These are phyloP conservation scores for Aspergillus kassunensis DNA, from an alignment of 495 filamentous ascomycete species.

Conservation along the genomic window DNA sequence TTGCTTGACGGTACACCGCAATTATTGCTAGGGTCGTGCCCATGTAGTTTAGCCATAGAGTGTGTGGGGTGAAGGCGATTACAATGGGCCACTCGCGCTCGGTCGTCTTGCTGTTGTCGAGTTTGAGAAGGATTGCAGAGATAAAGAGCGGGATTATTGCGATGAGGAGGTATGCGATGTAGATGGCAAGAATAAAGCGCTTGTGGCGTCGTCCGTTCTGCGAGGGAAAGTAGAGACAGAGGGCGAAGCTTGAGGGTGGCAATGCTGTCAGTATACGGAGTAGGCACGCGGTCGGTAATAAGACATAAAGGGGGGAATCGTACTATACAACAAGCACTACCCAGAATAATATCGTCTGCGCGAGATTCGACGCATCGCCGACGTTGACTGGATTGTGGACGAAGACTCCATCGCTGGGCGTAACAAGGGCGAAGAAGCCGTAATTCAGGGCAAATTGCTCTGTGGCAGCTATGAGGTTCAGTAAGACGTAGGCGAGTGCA, in stretches of 20 bases:
- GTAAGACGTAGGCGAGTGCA: not conserved
- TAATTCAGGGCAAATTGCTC: not conserved
- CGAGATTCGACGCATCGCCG: conserved; percentile 1
- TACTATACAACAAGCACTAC: conserved; percentile 6
- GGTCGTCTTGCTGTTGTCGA: not conserved
- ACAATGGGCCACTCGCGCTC: conserved; percentile 1
- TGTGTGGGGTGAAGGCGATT: not conserved
- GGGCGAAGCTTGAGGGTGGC: not conserved
- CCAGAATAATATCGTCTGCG: not conserved
- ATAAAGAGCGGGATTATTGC: conserved; percentile 6
- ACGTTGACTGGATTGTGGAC: not conserved
- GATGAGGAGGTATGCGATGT: conserved; percentile 1
- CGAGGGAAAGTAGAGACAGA: conserved; percentile 5
- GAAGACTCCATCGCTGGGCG: not conserved
- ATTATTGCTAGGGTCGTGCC: not conserved
- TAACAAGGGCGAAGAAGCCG: not conserved
- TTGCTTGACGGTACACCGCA: conserved; percentile 1
- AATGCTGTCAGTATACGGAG: not conserved
- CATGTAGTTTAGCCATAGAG: conserved; percentile 1
- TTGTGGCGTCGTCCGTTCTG: not conserved
- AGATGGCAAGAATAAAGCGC: not conserved
- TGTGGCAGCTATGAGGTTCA: conserved; percentile 3
- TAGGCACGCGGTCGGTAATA: not conserved
- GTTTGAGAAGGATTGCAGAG: not conserved
- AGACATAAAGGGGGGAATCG: too few species aligned